These are phyloP conservation scores for Didymella pomorum DNA, from an alignment of 2,329 filamentous ascomycete species.

Conservation along the genomic window DNA sequence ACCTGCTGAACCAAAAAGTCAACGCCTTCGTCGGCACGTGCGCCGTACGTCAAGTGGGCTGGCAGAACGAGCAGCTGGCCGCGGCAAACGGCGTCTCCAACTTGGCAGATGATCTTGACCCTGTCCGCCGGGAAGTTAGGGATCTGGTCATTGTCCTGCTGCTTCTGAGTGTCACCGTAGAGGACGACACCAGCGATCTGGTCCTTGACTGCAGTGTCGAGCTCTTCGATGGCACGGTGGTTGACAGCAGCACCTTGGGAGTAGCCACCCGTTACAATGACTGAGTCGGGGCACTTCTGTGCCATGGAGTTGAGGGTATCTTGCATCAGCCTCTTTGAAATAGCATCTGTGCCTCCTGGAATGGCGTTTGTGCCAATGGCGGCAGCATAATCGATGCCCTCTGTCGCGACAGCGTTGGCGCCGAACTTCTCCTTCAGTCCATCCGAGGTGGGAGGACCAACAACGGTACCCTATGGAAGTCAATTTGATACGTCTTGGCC, in stretches of 20 bases:
- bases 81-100: constrained; percentile 61
- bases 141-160: constrained; percentile 52
- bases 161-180: constrained; percentile 58
- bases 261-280: constrained; percentile 46
- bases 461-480: constrained; percentile 44
- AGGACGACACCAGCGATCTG: constrained; percentile 54
- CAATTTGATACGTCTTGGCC: constrained; percentile 18
- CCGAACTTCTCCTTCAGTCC: constrained; percentile 42
- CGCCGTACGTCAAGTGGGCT: constrained; percentile 44
- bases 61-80: constrained; percentile 51
- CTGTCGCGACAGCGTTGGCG: constrained; percentile 38
- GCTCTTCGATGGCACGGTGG: constrained; percentile 44
- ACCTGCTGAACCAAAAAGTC: constrained; percentile 41
- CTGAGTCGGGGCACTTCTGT: constrained; percentile 42
- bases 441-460: constrained; percentile 45
- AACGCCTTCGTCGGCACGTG: constrained; percentile 38
- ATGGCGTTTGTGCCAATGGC: constrained; percentile 38
- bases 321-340: constrained; percentile 33
- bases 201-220: constrained; percentile 35
- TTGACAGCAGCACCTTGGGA: constrained; percentile 47
- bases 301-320: constrained; percentile 38
- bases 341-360: constrained; percentile 40
- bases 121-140: constrained; percentile 53
- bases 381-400: constrained; percentile 46
- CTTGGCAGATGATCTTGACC: constrained; percentile 59